phyloP scores from a whole-genome alignment of 2,329 filamentous ascomycete genomes.

The Hypomyces perniciosus region DNA sequence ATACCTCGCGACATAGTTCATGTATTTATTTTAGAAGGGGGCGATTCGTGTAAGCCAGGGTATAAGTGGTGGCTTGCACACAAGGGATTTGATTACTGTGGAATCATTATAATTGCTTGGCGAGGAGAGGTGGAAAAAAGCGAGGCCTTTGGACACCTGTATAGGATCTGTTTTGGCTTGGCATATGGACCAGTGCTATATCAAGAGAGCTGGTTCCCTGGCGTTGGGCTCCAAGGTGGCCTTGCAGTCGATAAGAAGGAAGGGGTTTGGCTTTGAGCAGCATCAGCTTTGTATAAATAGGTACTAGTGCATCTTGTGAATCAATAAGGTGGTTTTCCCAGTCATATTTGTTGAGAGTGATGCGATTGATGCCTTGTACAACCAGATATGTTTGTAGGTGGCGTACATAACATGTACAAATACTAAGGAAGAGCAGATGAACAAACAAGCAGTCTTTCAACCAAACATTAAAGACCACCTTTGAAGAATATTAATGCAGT shows the following conservation, averaged over 20 bases:
- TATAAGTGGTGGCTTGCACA: background rate
- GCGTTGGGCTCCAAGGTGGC: conserved; percentile 9
- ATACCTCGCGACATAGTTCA: background rate
- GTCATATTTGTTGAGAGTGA: too few relatives aligned
- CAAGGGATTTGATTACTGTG: background rate
- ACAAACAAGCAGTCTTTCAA: too few relatives aligned
- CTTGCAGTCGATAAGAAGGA: conserved; percentile 9
- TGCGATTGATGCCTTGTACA: too few relatives aligned
- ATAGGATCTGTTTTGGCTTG: conserved; percentile 9
- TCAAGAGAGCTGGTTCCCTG: conserved; percentile 7
- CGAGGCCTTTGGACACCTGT: conserved; percentile 5
- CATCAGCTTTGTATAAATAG: conserved; percentile 1
- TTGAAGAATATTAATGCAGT: too few relatives aligned
- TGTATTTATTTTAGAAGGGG: background rate
- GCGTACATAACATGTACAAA: too few relatives aligned
- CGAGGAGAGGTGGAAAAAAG: conserved; percentile 8
- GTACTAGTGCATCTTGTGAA: background rate
- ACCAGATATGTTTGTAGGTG: too few relatives aligned
- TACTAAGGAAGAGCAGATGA: too few relatives aligned
- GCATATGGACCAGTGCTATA: conserved; percentile 12
- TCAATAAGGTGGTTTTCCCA: too few relatives aligned
- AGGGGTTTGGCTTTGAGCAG: background rate
- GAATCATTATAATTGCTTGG: background rate
- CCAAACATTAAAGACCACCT: too few relatives aligned
- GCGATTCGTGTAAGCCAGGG: too few relatives aligned